phyloP scores from a whole-genome alignment of 2,329 filamentous ascomycete species.

The Dactylellina cionopaga region DNA sequence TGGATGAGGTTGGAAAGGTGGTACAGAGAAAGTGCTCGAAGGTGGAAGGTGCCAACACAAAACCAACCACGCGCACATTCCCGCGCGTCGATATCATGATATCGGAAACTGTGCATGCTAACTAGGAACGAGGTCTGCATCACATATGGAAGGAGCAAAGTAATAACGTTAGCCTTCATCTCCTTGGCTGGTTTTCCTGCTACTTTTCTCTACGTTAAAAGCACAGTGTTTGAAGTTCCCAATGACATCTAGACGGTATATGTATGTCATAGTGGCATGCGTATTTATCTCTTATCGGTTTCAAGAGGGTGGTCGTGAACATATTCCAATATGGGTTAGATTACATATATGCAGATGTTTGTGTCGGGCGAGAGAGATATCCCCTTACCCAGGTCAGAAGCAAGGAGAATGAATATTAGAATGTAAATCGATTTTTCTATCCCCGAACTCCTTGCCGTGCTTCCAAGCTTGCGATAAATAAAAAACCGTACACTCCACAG shows the following conservation, averaged over 20 bases:
- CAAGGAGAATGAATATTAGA: too few relatives aligned
- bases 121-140: neutral
- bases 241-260: too few relatives aligned
- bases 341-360: neutral
- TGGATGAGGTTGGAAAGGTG: constrained; percentile 33
- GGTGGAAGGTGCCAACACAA: constrained; percentile 49
- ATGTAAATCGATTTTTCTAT: constrained; percentile 28
- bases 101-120: neutral
- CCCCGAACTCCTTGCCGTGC: constrained; percentile 38
- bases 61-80: neutral
- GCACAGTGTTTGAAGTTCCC: neutral
- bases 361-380: neutral
- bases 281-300: too few relatives aligned
- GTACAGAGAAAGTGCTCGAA: constrained; percentile 33
- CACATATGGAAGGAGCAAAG: constrained; percentile 2
- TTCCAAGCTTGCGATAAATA: constrained; percentile 24
- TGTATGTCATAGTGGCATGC: too few relatives aligned
- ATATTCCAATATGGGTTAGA: too few relatives aligned
- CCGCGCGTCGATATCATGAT: too few relatives aligned
- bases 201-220: constrained; percentile 6
- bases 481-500: neutral
- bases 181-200: constrained; percentile 3
- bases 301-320: too few relatives aligned
- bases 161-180: constrained; percentile 1
- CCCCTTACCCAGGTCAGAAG: neutral